Evolutionary conservation across 306 rosid genomes (phyloP), one percentile per base, ranked within the genome.

Genomic region (Medicago truncatula): DNA sequence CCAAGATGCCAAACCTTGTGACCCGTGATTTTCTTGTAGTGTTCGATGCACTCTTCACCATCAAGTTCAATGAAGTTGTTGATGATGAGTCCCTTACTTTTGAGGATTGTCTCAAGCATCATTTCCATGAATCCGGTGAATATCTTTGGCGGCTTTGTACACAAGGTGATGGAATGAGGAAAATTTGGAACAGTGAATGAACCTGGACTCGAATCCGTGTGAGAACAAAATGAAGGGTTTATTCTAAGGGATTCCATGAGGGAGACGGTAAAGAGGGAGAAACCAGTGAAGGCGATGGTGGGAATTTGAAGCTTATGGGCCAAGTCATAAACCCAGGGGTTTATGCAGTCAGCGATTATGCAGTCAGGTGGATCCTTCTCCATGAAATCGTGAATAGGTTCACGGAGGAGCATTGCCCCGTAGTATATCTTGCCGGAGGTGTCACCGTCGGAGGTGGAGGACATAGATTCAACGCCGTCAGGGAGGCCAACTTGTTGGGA

Each of bases 1-100:
- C 89, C 89, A 14, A 86, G 11, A 10, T 75, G 83, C 85, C 85
- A 65, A 6, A 62, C 79, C 3, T 47, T 75, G 25, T 62, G 79
- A 2, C 71, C 63, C 0, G 79, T 76, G 12, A 1, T 76, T 65
- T 15, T 67, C 75, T 56, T n/a, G 16, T 76, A 76, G 23, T 76
- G 44, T 0, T 56, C 3, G 0, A 76, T 6, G 67, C 70, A 76
- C n/a, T 67, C 80, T 67, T 76, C 80, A 40, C 80, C 80, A 14
- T 76, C 80, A 8, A 85, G 72, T 52, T 85, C 85, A 0, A 14
- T 54, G 14, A 85, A 81, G 5, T 21, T 70, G 65, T 85, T 85
- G 7, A 81, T 74, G 15, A 85, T 49, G 2, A 49, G 41, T 0
- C 81, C 88, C 7, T 67, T 4, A 47, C 88, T 78, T 21, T 76